Base-by-base conservation (phyloP, 139 green algal genomes). In the Chlamydomonas asymmetrica region DNA sequence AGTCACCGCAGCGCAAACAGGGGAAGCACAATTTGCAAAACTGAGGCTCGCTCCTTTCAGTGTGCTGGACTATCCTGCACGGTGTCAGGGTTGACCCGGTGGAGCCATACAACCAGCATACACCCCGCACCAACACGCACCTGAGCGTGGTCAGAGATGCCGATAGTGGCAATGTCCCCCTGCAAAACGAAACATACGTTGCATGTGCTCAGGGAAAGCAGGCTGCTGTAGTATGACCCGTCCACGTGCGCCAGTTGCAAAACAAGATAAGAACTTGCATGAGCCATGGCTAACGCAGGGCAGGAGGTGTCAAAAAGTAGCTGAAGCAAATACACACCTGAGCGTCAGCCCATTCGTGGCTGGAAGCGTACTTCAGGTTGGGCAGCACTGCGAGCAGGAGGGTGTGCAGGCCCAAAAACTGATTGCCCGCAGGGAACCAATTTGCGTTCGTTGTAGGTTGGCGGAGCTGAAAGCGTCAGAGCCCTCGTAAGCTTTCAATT, bases 111-210 rank as follows among this genome's bases (percentile, higher is more conserved):
- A 49, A 23, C 31, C 31, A 22, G 48, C 31, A 10, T 73, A 4
- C 29, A 32, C 20, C 40, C 4, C 41, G 5, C 9, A 18, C 35
- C 5, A 27, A 67, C 6, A 39, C 84, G 39, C 60, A 94, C 95
- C 93, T 99, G 95, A 4, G 96, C 96, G 84, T 96, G 94, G 84
- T 99, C 94, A 2, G 90, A 96, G 71, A 99, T 98, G 75, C 96
- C 96, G 6, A 99, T 80, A 5, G 88, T 97, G 2, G 88, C 96
- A 13, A 87, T 83, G 25, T 96, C 90, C 13, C 93, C 96, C 3
- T 98, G 87, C 5, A 94, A n/a, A n/a, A n/a, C n/a, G n/a, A n/a
- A n/a, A n/a, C n/a, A n/a, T n/a, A n/a, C n/a, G n/a, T n/a, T n/a
- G n/a, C n/a, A n/a, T n/a, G n/a, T n/a, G n/a, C n/a, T n/a, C n/a